These are phyloP conservation scores for Porcisia deanei DNA, from an alignment of 208 protist species.

Conservation along the genomic window DNA sequence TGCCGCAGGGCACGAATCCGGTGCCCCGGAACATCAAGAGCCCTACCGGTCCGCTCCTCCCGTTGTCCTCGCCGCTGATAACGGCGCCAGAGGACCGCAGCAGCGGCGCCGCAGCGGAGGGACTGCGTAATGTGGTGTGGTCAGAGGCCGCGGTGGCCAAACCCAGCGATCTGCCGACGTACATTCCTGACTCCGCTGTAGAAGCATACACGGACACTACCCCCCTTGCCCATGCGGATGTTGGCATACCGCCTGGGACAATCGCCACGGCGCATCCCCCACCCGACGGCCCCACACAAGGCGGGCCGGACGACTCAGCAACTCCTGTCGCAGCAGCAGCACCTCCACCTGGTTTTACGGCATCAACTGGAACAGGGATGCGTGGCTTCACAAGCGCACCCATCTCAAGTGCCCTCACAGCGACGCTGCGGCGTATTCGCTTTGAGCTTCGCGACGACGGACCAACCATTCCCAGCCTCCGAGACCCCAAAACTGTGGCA, in stretches of 20 bases:
- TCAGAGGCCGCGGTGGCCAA: background rate
- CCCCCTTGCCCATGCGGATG: background rate
- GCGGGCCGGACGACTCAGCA: background rate
- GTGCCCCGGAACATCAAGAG: slow-evolving; percentile 2
- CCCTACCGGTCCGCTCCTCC: background rate
- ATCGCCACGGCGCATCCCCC: background rate
- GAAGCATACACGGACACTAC: background rate
- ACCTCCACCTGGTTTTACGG: background rate
- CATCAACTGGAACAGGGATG: slow-evolving; percentile 9
- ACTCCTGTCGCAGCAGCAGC: slow-evolving; percentile 6
- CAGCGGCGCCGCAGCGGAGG: background rate
- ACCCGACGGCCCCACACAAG: background rate
- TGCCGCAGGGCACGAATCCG: slow-evolving; percentile 31
- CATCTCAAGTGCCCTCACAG: slow-evolving; percentile 35
- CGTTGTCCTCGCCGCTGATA: background rate
- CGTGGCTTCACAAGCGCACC: slow-evolving; percentile 7
- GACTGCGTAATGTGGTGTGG: background rate
- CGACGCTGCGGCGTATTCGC: slow-evolving; percentile 64
- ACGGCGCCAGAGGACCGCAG: slow-evolving; percentile 4
- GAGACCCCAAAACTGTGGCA: slow-evolving; percentile 15
- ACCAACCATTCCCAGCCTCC: slow-evolving; percentile 36
- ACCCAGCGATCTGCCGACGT: background rate
- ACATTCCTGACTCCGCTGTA: background rate
- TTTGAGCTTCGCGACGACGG: slow-evolving; percentile 71
- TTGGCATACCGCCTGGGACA: background rate